Base-by-base conservation (phyloP, 257 asterid species). In the Solanum okadae region DNA sequence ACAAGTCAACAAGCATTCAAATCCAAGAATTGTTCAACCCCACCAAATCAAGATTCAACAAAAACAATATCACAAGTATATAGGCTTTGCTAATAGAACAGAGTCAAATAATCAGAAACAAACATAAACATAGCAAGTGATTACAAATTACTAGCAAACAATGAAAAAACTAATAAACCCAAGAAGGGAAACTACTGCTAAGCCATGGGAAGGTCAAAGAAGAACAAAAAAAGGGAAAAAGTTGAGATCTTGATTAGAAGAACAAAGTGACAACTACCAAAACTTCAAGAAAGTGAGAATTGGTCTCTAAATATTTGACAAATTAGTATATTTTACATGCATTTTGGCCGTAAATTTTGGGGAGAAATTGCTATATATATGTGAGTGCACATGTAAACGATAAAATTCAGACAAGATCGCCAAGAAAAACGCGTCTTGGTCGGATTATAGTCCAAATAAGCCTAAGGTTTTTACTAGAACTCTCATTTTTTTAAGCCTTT, bases 231-330 rank as follows among this genome's bases (percentile, higher is more conserved):
- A 20, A 2, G 25, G 40, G 0, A n/a, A 56, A 52, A 87, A 59
- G 65, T 18, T 56, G 86, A 77, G 89, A 77, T 77, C 89, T 87
- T 77, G 78, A 87, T 73, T 59, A 86, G 88, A 87, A 75, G 81
- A 87, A 89, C 33, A 33, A 68, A 56, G 67, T n/a, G 63, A 37
- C 71, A 49, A 35, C 59, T 10, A 35, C 38, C 4, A 70, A 40
- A 33, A 8, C 29, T 40, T 42, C 59, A 16, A 73, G 22, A 49
- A 46, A 46, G 56, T 3, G 15, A 86, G 71, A 70, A 86, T 6
- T 87, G 88, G 76, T 56, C 77, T 38, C 8, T 29, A 7, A 7
- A 14, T 6, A 85, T 61, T 35, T 25, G 15, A 65, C 20, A 10
- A 10, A 83, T 18, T 83, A 65, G 40, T n/a, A 65, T 16, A 38